These are phyloP conservation scores for Termitomyces sp. DNA, from an alignment of 1,284 basidiomycete species.

Conservation along the genomic window DNA sequence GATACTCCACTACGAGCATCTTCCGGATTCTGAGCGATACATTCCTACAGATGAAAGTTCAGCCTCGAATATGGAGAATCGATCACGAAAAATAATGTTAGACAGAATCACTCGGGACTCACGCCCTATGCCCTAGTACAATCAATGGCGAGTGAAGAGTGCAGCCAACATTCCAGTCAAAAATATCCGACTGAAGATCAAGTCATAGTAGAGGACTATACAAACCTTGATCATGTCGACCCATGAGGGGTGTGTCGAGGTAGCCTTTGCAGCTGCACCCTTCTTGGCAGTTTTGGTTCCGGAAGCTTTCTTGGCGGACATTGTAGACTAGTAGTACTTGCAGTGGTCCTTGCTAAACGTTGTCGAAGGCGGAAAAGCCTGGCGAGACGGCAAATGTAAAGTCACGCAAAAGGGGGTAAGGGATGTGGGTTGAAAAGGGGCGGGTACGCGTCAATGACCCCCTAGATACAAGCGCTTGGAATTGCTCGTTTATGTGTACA, in stretches of 20 bases:
- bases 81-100: neutral
- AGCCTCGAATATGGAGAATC: neutral
- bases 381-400: slow-evolving; percentile 20
- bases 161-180: neutral
- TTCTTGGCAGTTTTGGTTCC: slow-evolving; percentile 31
- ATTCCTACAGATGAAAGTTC: slow-evolving; percentile 52
- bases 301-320: slow-evolving; percentile 37
- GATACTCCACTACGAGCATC: slow-evolving; percentile 85
- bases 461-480: too few relatives aligned
- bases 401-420: slow-evolving; percentile 15
- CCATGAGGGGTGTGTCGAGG: slow-evolving; percentile 63
- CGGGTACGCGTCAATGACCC: neutral
- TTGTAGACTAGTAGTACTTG: neutral
- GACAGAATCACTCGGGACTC: neutral
- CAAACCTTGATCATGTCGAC: slow-evolving; percentile 76
- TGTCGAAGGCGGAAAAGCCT: slow-evolving; percentile 9
- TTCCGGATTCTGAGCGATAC: slow-evolving; percentile 69
- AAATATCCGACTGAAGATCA: neutral
- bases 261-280: slow-evolving; percentile 35
- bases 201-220: neutral
- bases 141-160: neutral
- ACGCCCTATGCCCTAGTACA: slow-evolving; percentile 8
- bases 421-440: slow-evolving; percentile 29
- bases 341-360: neutral
- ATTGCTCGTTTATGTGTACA: too few relatives aligned